Conservation (phyloP, 306 rosid genomes). For the Trichosanthes cucumerina region DNA sequence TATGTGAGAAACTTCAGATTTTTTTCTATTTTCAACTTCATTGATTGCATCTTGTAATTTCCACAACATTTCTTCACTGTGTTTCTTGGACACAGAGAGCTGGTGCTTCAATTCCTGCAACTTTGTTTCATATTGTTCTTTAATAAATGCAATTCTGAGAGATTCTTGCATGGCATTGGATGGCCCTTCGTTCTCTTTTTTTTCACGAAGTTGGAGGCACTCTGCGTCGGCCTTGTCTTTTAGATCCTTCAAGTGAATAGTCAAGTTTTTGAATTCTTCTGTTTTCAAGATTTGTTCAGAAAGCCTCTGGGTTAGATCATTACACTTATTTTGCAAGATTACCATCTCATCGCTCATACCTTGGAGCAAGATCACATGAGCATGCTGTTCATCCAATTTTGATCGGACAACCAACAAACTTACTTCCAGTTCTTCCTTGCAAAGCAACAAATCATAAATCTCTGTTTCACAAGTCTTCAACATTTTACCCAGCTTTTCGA, state of each 20-base stretch:
- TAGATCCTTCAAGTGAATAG: constrained; percentile 87
- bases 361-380: constrained; percentile 39
- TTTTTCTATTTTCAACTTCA: constrained; percentile 66
- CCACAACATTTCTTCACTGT: constrained; percentile 84
- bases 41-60: constrained; percentile 79
- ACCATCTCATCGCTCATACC: constrained; percentile 41
- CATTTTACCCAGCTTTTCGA: constrained; percentile 51
- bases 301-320: constrained; percentile 56
- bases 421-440: constrained; percentile 70
- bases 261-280: constrained; percentile 86
- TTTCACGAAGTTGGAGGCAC: constrained; percentile 47
- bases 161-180: constrained; percentile 73
- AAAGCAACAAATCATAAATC: constrained; percentile 47
- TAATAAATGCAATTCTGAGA: constrained; percentile 88
- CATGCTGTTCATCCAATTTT: constrained; percentile 55
- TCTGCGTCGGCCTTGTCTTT: constrained; percentile 84
- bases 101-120: constrained; percentile 84
- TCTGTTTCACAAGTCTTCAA: constrained; percentile 44
- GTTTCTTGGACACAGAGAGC: constrained; percentile 73
- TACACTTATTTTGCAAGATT: constrained; percentile 45
- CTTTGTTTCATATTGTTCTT: constrained; percentile 91
- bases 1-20: constrained; percentile 55
- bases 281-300: constrained; percentile 83
- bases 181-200: constrained; percentile 66
- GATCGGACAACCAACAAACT: constrained; percentile 49